phyloP scores from a whole-genome alignment of 805 yeast genomes.

The Crinitomyces ghanaensis region DNA sequence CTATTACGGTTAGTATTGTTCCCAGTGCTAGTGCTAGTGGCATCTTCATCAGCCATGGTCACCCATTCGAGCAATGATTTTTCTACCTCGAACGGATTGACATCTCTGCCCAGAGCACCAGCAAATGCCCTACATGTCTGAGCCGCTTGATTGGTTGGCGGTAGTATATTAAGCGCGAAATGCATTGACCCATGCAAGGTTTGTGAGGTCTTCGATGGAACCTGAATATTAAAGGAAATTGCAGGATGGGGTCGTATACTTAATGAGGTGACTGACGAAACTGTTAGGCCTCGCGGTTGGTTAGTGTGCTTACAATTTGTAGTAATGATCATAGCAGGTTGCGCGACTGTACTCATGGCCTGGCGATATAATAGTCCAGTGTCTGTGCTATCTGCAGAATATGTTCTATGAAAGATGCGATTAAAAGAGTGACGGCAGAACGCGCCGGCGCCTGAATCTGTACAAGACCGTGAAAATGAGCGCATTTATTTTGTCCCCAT shows the following conservation, averaged over 20 bases:
- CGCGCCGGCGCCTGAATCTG: no score
- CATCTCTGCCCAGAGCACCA: conserved; percentile 32
- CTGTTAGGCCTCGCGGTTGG: conserved; percentile 53
- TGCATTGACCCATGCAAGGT: conserved; percentile 44
- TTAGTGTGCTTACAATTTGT: conserved; percentile 34
- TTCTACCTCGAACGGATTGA: conserved; percentile 24
- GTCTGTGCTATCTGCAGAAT: no score
- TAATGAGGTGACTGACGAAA: conserved; percentile 77
- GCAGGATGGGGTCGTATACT: conserved; percentile 69
- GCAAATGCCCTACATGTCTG: conserved; percentile 58
- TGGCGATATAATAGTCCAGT: no score
- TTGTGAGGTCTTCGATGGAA: conserved; percentile 72
- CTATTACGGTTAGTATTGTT: background rate
- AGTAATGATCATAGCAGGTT: conserved; percentile 50
- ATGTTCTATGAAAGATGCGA: no score
- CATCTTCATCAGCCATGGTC: conserved; percentile 1
- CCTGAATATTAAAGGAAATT: conserved; percentile 73
- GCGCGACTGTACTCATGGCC: conserved; percentile 37
- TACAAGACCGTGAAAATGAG: no score
- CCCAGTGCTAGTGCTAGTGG: no score
- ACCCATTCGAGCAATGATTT: conserved; percentile 17
- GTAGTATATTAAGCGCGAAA: conserved; percentile 67
- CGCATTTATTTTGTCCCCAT: no score
- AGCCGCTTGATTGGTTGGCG: conserved; percentile 46
- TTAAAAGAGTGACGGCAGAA: no score